Percentiles rank a stretch among this genome's conserved stretches.
Conservation (phyloP, 2,329 filamentous ascomycete species). For the Ophioceras dolichostomum region DNA sequence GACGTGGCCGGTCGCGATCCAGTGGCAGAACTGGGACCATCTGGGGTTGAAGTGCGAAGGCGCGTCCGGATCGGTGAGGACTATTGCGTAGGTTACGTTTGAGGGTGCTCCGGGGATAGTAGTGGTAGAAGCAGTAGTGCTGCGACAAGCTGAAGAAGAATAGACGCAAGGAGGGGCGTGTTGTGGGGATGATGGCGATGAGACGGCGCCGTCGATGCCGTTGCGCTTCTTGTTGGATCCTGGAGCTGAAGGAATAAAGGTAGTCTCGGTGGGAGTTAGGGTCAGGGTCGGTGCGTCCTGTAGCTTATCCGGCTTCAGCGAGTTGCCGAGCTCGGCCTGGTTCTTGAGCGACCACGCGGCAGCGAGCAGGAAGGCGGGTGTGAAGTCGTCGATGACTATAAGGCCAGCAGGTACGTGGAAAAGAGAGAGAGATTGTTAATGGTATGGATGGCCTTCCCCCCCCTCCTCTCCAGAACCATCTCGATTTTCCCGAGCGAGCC, state of each 20-base stretch:
- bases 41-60: conserved; percentile 26
- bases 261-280: conserved; percentile 11
- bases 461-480: no score
- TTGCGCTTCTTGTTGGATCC: neutral
- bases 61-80: conserved; percentile 29
- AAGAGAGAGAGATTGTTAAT: no score
- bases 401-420: no score
- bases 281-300: conserved; percentile 20
- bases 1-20: conserved; percentile 21
- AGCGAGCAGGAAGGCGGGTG: conserved; percentile 37
- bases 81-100: conserved; percentile 16
- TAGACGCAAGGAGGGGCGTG: no score
- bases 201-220: neutral
- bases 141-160: no score
- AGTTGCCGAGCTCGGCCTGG: conserved; percentile 39
- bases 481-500: no score
- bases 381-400: conserved; percentile 49
- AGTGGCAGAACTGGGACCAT: conserved; percentile 33
- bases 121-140: no score
- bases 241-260: neutral
- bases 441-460: no score
- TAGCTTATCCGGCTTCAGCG: conserved; percentile 17
- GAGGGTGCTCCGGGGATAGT: no score
- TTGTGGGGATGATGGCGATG: no score
- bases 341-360: conserved; percentile 30